phyloP scores from a whole-genome alignment of 768 basidiomycete genomes.

The Lentinula raphanica region DNA sequence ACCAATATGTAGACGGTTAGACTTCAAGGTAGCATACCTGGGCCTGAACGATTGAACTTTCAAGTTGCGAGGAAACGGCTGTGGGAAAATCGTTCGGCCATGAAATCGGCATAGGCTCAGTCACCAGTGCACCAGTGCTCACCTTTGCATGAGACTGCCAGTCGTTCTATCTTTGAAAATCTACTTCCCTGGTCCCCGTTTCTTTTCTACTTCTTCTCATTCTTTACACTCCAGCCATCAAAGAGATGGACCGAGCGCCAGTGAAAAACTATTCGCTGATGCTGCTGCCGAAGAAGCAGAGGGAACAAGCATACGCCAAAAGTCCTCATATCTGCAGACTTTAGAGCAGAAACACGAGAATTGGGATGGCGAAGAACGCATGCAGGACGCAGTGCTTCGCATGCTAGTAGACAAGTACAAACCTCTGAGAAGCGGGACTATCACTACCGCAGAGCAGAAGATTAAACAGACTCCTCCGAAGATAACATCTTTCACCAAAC shows the following conservation, averaged over 20 bases:
- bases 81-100: too few relatives aligned
- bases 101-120: too few relatives aligned
- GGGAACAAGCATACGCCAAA: conserved; percentile 10
- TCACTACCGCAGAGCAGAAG: conserved; percentile 63
- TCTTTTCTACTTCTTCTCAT: too few relatives aligned
- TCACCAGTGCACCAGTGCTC: too few relatives aligned
- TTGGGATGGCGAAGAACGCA: conserved; percentile 75
- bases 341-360: conserved; percentile 50
- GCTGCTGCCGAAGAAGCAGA: conserved; percentile 51
- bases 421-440: conserved; percentile 59
- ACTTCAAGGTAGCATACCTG: too few relatives aligned
- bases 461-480: conserved; percentile 45
- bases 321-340: conserved; percentile 12
- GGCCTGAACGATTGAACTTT: too few relatives aligned
- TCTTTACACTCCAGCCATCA: neutral
- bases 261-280: conserved; percentile 60
- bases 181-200: too few relatives aligned
- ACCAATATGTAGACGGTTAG: too few relatives aligned
- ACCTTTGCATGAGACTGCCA: neutral
- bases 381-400: conserved; percentile 65
- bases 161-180: neutral
- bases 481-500: conserved; percentile 19
- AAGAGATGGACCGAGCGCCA: neutral
- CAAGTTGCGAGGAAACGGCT: too few relatives aligned
- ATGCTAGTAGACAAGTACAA: conserved; percentile 89